Conservation (phyloP, 1,139 yeast species). For the Kodamaea arcana region DNA sequence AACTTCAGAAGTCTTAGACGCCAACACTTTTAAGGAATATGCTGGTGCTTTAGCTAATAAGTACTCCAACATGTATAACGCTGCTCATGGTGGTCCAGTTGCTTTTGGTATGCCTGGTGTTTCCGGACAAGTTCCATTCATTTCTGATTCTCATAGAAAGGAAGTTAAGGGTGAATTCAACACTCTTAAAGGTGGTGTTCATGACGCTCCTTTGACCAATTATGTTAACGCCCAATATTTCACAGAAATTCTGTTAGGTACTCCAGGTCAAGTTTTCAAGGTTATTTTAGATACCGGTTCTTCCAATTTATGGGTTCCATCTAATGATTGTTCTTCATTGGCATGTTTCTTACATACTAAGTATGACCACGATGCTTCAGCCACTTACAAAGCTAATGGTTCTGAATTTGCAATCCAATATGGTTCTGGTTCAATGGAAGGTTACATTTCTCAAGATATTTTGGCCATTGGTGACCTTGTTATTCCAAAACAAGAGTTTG, state of each 20-base stretch:
- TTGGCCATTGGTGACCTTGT: slow-evolving; percentile 76
- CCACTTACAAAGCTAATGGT: slow-evolving; percentile 83
- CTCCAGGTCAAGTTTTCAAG: slow-evolving; percentile 90
- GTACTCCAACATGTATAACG: slow-evolving; percentile 57
- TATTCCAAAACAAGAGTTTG: slow-evolving; percentile 87
- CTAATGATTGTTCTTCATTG: slow-evolving; percentile 80
- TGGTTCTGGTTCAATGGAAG: slow-evolving; percentile 91
- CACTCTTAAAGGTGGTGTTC: slow-evolving; percentile 27
- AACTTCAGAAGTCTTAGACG: slow-evolving; percentile 56
- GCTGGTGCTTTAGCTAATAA: slow-evolving; percentile 68
- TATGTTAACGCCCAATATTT: slow-evolving; percentile 93
- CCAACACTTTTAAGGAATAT: slow-evolving; percentile 58
- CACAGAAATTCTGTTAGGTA: slow-evolving; percentile 84
- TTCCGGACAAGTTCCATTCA: slow-evolving; percentile 43
- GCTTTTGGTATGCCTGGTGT: slow-evolving; percentile 17
- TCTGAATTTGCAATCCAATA: slow-evolving; percentile 78
- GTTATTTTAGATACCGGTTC: slow-evolving; percentile 94
- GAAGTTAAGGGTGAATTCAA: not conserved
- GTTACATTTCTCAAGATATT: slow-evolving; percentile 83
- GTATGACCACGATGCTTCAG: slow-evolving; percentile 77
- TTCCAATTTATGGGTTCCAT: slow-evolving; percentile 95
- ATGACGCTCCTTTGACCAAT: slow-evolving; percentile 81
- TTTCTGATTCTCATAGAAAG: slow-evolving; percentile 13
- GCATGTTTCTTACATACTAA: slow-evolving; percentile 93
- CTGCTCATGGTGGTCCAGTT: slow-evolving; percentile 22